Conservation (phyloP, 1,284 basidiomycete genomes). For the Termitomyces sp. region DNA sequence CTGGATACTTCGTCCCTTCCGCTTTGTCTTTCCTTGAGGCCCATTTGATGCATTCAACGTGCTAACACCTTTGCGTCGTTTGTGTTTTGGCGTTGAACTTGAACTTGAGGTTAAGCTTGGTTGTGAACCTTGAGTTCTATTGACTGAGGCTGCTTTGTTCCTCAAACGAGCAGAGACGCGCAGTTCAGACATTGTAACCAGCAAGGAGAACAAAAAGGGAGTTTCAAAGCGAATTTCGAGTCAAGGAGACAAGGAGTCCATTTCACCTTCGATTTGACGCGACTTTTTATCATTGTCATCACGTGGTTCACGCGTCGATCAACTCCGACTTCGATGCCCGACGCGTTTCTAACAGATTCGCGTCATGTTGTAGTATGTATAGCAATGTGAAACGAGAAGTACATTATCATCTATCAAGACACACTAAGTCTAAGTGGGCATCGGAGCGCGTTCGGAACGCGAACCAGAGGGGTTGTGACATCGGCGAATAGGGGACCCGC, state of each 20-base stretch:
- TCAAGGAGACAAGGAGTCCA: no score
- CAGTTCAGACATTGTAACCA: background rate
- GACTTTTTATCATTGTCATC: background rate
- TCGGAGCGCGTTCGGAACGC: no score
- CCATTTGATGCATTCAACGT: background rate
- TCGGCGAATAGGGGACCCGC: no score
- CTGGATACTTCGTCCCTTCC: background rate
- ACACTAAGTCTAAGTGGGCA: no score
- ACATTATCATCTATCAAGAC: no score
- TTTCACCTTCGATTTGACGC: no score
- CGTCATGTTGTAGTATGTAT: no score
- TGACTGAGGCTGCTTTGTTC: background rate
- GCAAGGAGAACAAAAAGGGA: background rate
- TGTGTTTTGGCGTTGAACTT: background rate
- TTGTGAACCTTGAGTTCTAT: background rate
- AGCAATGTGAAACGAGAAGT: no score
- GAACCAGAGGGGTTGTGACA: no score
- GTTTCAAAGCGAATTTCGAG: background rate
- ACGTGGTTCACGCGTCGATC: background rate
- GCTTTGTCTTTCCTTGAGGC: background rate
- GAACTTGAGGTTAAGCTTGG: background rate
- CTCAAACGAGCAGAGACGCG: background rate
- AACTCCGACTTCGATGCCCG: no score
- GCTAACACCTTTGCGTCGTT: background rate
- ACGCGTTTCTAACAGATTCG: no score